These are phyloP conservation scores for Phytopythium chamaehyphon DNA, from an alignment of 352 stramenopile genomes.

Conservation along the genomic window DNA sequence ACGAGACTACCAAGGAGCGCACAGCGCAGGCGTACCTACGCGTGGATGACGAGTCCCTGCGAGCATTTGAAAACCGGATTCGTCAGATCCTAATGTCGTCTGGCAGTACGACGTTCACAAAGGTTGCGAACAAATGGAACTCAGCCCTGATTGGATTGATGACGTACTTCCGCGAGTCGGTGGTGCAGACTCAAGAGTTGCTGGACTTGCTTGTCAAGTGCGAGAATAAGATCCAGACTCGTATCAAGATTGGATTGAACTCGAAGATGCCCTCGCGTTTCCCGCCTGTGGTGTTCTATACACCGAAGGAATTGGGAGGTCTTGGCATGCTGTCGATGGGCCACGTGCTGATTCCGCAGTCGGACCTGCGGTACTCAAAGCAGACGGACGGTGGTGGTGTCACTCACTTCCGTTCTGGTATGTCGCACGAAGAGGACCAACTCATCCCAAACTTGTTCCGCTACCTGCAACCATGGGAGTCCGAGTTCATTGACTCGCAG, in stretches of 20 bases:
- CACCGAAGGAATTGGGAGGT: conserved; percentile 98
- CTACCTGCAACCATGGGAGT: conserved; percentile 98
- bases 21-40: conserved; percentile 98
- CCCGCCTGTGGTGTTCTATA: conserved; percentile 99
- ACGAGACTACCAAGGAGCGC: conserved; percentile 99
- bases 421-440: conserved; percentile 98
- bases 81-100: conserved; percentile 99
- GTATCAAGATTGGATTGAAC: conserved; percentile 99
- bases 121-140: conserved; percentile 99
- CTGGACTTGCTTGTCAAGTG: conserved; percentile 99
- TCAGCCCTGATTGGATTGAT: conserved; percentile 95
- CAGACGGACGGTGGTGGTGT: conserved; percentile 97
- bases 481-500: conserved; percentile 99
- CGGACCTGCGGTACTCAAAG: conserved; percentile 98
- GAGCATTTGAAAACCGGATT: conserved; percentile 99
- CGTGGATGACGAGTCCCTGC: conserved; percentile 94
- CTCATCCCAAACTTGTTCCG: conserved; percentile 99
- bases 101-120: conserved; percentile 99
- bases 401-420: conserved; percentile 98
- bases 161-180: conserved; percentile 99
- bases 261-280: conserved; percentile 99
- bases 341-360: conserved; percentile 99
- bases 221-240: conserved; percentile 99
- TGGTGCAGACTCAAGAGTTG: conserved; percentile 99
- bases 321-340: conserved; percentile 99